Evolutionary conservation across 352 stramenopile genomes (phyloP), one percentile per base, ranked within the genome.

Genomic region (Blastocystis hominis): DNA sequence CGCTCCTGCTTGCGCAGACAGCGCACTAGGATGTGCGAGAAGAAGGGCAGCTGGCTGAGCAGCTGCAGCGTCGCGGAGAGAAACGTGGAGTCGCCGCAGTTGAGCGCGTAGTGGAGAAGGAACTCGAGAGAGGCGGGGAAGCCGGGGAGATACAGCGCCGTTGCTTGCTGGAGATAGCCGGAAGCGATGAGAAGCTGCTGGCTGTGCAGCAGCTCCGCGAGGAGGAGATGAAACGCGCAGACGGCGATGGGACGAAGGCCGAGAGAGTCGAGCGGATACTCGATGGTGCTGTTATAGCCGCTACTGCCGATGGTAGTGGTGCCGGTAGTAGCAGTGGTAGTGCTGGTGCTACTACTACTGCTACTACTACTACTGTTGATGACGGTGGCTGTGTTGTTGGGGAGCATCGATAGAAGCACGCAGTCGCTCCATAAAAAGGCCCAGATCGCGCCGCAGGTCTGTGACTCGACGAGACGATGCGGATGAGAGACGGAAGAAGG

Each of bases 1-100:
- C 72, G 72, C 34, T 84, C 72, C 30, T 84, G 72, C 50, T 84
- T 84, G 20, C 72, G 46, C 1, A 84, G 50, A 66, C 72, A 84
- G 50, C 72, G 72, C 36, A 84, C 72, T 5, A 84, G 30, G 2
- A 84, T 24, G 20, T 68, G 72, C 6, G 72, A 69, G 56, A 84
- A 84, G 38, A 66, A 40, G 24, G 72, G 72, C 17, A 84, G 54
- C 30, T 66, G 72, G 9, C 44, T 66, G 7, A 84, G 72, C 6
- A 84, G 72, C 20, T 66, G 72, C 13, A 84, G 54, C 38, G 72
- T 84, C 10, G 72, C 72, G 10, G 72, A 46, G 15, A 84, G 36
- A 68, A 84, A 84, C 3, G 53, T 47, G 36, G 72, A 64, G 44
- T 84, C 53, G 15, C 55, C 56, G 17, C 46, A 68, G 30, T 84